A percentile compares a stretch with the other conserved stretches of the same genome.
Evolutionary conservation across 163 green algal species (phyloP).

Genomic region (Scenedesmus sp.): DNA sequence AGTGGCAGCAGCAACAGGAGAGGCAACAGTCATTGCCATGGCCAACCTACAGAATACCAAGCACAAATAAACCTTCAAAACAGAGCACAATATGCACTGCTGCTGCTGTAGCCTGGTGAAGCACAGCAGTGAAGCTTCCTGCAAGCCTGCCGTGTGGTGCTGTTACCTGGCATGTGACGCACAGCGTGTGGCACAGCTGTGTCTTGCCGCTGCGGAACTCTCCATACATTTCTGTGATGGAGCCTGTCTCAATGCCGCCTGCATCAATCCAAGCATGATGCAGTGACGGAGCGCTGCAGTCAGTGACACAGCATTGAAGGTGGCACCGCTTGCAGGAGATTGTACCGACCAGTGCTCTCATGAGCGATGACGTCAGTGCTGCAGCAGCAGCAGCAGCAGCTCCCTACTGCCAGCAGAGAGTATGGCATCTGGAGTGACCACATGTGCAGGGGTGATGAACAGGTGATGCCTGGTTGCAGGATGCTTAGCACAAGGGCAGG

Average conservation of each 20-base stretch:
- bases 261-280: not conserved
- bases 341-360: not conserved
- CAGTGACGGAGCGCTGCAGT: not conserved
- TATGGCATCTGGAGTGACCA: not conserved
- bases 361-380: not conserved
- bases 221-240: constrained; percentile 99
- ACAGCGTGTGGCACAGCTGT: constrained; percentile 98
- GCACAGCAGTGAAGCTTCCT: not conserved
- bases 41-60: not conserved
- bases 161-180: constrained; percentile 94
- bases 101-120: not conserved
- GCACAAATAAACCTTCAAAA: too few species aligned
- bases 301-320: not conserved
- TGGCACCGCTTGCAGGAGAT: not conserved
- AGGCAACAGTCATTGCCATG: not conserved
- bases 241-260: constrained; percentile 98
- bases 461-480: not conserved
- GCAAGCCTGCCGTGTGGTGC: not conserved
- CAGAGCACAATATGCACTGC: too few species aligned
- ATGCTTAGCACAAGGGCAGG: not conserved
- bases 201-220: constrained; percentile 98
- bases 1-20: not conserved
- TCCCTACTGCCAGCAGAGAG: too few species aligned
- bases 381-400: not conserved
- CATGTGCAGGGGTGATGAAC: not conserved